These are phyloP conservation scores for Alternaria novae-zelandiae DNA, from an alignment of 2,329 filamentous ascomycete species.

Conservation along the genomic window DNA sequence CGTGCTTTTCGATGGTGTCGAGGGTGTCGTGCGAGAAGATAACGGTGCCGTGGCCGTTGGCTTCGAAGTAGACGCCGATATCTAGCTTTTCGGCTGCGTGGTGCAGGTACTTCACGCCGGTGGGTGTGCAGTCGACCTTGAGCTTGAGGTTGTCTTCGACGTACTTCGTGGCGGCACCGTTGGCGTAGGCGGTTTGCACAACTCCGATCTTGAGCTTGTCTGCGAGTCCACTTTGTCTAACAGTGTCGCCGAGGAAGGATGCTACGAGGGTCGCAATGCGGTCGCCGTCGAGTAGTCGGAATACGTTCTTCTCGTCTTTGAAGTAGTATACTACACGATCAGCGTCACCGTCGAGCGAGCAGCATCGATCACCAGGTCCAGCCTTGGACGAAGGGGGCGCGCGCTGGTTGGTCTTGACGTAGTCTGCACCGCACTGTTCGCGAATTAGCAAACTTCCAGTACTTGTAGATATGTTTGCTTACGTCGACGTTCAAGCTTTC, in stretches of 20 bases:
- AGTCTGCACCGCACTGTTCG: constrained; percentile 86
- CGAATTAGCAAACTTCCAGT: constrained; percentile 10
- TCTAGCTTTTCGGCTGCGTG: constrained; percentile 96
- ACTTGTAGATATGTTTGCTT: constrained; percentile 38
- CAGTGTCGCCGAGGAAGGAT: constrained; percentile 89
- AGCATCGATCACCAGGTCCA: constrained; percentile 76
- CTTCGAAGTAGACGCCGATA: constrained; percentile 97
- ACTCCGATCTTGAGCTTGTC: constrained; percentile 89
- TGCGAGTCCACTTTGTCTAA: constrained; percentile 77
- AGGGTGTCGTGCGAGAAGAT: constrained; percentile 88
- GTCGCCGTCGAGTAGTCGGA: constrained; percentile 94
- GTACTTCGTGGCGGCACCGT: constrained; percentile 92
- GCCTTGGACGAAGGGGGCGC: constrained; percentile 84
- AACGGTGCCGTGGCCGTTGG: constrained; percentile 96
- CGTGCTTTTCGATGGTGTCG: constrained; percentile 75
- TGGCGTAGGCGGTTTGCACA: constrained; percentile 97
- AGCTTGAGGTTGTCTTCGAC: constrained; percentile 86
- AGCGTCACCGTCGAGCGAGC: constrained; percentile 92
- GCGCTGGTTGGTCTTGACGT: constrained; percentile 94
- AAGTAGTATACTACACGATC: constrained; percentile 97
- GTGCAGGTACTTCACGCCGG: constrained; percentile 96
- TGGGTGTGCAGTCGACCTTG: constrained; percentile 90
- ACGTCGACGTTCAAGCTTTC: constrained; percentile 89
- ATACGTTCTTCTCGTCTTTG: constrained; percentile 78
- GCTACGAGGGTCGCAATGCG: constrained; percentile 94